Evolutionary conservation across 2,329 filamentous ascomycete species (phyloP), one percentile per base, ranked within the genome.

Genomic region (Epichloe bromicola): DNA sequence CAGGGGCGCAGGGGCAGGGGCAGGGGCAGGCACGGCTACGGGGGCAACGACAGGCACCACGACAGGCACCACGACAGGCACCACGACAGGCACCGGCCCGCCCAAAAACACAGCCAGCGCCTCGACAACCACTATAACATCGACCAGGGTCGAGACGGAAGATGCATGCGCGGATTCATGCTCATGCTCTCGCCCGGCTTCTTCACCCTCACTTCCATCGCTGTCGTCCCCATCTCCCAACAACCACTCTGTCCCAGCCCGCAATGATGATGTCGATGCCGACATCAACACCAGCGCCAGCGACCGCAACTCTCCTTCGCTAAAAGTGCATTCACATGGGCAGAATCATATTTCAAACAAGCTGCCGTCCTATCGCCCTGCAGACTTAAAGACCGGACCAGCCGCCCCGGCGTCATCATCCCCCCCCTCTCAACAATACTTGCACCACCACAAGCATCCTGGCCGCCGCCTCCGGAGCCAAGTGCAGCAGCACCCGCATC

Each of bases 291-390:
- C 15, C 36, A 46, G 19, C 43, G 26, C 45, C 30, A 36, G 43
- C 49, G 42, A 41, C 42, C 11, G 34, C 41, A 20, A 41, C 17
- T 19, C 17, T 48, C 44, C 44, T 43, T 40, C 41, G 30, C 48
- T 55, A 49, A 57, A 54, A 52, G 55, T 62, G 49, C 73, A 78
- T 57, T 62, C 65, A 43, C 75, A 78, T 62, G 74, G 75, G 50
- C 73, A 74, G 56, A 74, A 62, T 60, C 71, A 78, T 62, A 78
- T 70, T 59, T 72, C 74, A 39, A 79, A 75, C 54, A 79, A 78
- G 58, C 64, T 78, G 56, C 75, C 76, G 30, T 70, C 75, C 20
- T 77, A 74, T 62, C 75, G 75, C 53, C 75, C 76, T 59, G 72
- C 69, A 56, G 75, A 78, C 63, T 65, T 73, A 50, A 65, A 65